Evolutionary conservation across 1,284 basidiomycete genomes (phyloP).

Genomic region (Ustanciosporium gigantosporum): DNA sequence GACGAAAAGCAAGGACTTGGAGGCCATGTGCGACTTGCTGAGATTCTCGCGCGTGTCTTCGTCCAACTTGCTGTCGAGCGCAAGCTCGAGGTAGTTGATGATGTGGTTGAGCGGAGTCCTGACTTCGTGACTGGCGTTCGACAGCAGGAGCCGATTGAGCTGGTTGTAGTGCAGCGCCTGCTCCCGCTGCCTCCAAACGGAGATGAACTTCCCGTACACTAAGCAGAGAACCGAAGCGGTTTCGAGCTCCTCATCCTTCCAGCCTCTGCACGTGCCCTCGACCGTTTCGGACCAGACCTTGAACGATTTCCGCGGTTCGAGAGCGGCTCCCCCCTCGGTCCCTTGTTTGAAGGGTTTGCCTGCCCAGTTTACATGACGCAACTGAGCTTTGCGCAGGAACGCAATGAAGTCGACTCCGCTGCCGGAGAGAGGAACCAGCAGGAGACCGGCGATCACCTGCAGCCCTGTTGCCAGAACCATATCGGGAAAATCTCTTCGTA

Average conservation of each 20-base stretch:
- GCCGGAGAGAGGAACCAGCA: constrained; percentile 70
- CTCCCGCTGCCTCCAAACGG: constrained; percentile 86
- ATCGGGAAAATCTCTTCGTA: constrained; percentile 76
- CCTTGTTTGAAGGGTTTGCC: constrained; percentile 70
- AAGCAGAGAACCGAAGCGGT: constrained; percentile 82
- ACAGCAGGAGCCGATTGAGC: constrained; percentile 76
- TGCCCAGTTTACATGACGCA: constrained; percentile 59
- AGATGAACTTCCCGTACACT: constrained; percentile 82
- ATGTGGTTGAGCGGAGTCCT: constrained; percentile 58
- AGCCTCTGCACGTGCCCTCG: constrained; percentile 72
- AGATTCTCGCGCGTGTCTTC: constrained; percentile 78
- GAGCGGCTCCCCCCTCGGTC: constrained; percentile 38
- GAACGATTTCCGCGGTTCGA: constrained; percentile 55
- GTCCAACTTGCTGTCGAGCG: constrained; percentile 78
- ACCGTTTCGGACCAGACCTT: constrained; percentile 77
- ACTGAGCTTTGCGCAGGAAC: constrained; percentile 78
- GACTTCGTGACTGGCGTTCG: constrained; percentile 89
- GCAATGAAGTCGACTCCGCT: constrained; percentile 69
- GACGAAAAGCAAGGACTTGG: constrained; percentile 68
- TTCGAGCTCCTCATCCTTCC: constrained; percentile 86
- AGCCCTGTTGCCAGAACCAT: constrained; percentile 72
- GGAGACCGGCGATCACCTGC: constrained; percentile 76
- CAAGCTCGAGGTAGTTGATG: constrained; percentile 76
- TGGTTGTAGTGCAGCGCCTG: constrained; percentile 75
- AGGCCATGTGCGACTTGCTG: constrained; percentile 76